A percentile compares a stretch with the other conserved stretches of the same genome.
Evolutionary conservation across 1,139 yeast genomes (phyloP).

Genomic region (Zygosaccharomyces pseudobailii): DNA sequence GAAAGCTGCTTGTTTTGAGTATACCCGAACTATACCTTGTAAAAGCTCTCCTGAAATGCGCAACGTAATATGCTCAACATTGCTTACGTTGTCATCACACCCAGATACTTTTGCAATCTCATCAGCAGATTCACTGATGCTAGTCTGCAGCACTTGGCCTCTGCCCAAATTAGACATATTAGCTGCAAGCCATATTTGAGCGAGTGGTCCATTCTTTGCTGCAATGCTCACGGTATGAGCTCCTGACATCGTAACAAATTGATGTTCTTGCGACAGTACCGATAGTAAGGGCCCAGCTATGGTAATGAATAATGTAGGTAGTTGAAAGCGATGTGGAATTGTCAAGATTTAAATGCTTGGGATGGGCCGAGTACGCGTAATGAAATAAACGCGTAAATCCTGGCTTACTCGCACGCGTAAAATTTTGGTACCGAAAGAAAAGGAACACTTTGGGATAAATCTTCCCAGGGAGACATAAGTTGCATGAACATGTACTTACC

Average conservation of each 20-base stretch:
- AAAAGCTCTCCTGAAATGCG: constrained; percentile 84
- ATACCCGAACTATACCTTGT: constrained; percentile 84
- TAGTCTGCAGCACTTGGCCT: constrained; percentile 67
- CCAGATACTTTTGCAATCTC: constrained; percentile 43
- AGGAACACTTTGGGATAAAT: background rate
- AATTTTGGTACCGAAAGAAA: background rate
- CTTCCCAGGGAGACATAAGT: background rate
- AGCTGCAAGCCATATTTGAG: constrained; percentile 92
- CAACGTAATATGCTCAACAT: constrained; percentile 57
- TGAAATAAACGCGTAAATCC: constrained; percentile 2
- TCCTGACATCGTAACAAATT: background rate
- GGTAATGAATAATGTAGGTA: background rate
- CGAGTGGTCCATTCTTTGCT: constrained; percentile 74
- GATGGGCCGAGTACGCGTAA: background rate
- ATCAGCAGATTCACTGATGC: constrained; percentile 63
- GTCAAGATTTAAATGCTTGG: background rate
- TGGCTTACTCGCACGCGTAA: constrained; percentile 2
- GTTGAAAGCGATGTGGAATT: background rate
- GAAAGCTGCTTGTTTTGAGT: constrained; percentile 80
- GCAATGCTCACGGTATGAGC: constrained; percentile 20
- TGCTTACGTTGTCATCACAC: constrained; percentile 10
- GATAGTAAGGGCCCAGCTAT: background rate
- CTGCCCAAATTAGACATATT: constrained; percentile 76
- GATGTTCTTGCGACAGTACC: background rate
- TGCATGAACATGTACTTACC: background rate